phyloP scores from a whole-genome alignment of 1,284 basidiomycete genomes.

The Ceratobasidium sp. region DNA sequence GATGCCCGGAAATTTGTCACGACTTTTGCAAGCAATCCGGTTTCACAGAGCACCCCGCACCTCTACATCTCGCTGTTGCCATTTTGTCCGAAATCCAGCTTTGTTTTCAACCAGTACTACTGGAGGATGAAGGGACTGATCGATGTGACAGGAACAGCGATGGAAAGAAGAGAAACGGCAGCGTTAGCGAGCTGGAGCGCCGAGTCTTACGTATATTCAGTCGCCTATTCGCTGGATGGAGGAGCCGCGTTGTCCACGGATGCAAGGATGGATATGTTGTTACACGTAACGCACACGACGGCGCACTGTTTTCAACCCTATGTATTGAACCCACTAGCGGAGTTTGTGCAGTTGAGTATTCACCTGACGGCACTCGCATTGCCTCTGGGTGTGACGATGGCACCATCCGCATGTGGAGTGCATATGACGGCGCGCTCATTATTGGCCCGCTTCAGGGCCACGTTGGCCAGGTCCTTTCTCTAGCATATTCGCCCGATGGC shows the following conservation, averaged over 20 bases:
- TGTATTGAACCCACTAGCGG: too few relatives aligned
- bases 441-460: not conserved
- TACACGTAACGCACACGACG: not conserved
- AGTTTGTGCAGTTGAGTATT: too few relatives aligned
- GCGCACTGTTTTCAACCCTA: too few relatives aligned
- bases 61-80: not conserved
- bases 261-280: not conserved
- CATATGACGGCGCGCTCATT: not conserved
- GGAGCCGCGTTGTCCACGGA: not conserved
- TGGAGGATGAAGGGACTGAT: not conserved
- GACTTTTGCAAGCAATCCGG: not conserved
- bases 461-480: not conserved
- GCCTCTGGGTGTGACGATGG: not conserved
- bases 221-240: slow-evolving; percentile 4
- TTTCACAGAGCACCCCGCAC: not conserved
- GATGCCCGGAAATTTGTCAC: not conserved
- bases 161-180: not conserved
- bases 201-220: not conserved
- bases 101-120: not conserved
- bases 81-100: not conserved
- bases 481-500: not conserved
- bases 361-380: too few relatives aligned
- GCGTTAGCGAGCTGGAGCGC: not conserved
- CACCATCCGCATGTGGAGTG: not conserved
- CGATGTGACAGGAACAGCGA: not conserved